A percentile compares a stretch with the other conserved stretches of the same genome.
phyloP scores from a whole-genome alignment of 1,139 yeast genomes.

The Taphrina pruni region DNA sequence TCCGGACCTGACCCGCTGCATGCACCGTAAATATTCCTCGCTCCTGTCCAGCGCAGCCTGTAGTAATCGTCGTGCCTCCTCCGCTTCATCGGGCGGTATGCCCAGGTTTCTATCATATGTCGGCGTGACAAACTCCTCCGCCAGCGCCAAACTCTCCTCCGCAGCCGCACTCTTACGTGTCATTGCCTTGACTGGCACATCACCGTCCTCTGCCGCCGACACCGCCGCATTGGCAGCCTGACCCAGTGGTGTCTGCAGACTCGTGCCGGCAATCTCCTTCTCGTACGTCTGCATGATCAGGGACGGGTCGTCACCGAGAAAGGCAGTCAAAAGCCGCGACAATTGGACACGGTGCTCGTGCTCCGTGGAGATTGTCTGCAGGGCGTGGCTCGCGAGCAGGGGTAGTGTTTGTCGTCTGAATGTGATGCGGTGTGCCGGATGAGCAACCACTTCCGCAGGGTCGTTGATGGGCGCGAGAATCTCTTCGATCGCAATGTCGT shows the following conservation, averaged over 20 bases:
- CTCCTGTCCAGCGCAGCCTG: conserved; percentile 43
- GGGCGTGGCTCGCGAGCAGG: conserved; percentile 39
- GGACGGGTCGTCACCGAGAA: conserved; percentile 41
- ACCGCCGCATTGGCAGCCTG: conserved; percentile 1
- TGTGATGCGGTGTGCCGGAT: conserved; percentile 30
- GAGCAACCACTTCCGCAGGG: conserved; percentile 40
- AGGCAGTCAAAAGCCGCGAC: conserved; percentile 35
- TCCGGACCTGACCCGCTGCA: conserved; percentile 37
- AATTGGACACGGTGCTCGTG: conserved; percentile 38
- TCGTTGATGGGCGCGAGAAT: conserved; percentile 39
- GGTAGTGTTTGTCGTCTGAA: conserved; percentile 33
- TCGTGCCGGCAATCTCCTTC: conserved; percentile 24
- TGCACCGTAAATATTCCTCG: conserved; percentile 41
- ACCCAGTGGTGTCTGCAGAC: conserved; percentile 17
- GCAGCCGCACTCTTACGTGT: conserved; percentile 31
- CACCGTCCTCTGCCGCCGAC: conserved; percentile 3
- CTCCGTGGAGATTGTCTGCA: conserved; percentile 36
- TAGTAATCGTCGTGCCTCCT: conserved; percentile 39
- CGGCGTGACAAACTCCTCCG: conserved; percentile 27
- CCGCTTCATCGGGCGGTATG: conserved; percentile 36
- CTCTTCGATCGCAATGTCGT: conserved; percentile 38
- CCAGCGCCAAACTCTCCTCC: conserved; percentile 24
- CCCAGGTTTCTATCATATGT: conserved; percentile 36
- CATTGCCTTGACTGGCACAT: conserved; percentile 25
- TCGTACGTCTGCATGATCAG: conserved; percentile 27